Evolutionary conservation across 768 basidiomycete species (phyloP).

Genomic region (Xerocomellus amylosporus): DNA sequence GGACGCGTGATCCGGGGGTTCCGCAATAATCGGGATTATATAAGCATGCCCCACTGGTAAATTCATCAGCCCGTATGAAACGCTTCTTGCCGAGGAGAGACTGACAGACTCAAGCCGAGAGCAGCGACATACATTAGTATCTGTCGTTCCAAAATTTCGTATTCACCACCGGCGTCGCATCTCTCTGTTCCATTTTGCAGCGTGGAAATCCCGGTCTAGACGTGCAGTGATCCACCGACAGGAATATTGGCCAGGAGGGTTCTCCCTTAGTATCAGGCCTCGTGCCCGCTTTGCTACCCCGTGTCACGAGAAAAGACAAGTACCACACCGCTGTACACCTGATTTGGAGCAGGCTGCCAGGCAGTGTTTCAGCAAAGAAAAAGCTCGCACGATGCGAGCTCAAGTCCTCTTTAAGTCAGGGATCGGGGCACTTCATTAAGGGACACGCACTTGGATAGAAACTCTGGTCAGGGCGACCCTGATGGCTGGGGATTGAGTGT

Average conservation of each 20-base stretch:
- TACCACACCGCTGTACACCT: background rate
- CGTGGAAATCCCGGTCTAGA: background rate
- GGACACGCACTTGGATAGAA: conserved; percentile 12
- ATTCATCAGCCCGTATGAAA: conserved; percentile 6
- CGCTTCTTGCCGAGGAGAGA: conserved; percentile 5
- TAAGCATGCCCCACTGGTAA: conserved; percentile 11
- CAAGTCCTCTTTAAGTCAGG: conserved; percentile 3
- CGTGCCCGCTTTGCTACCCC: background rate
- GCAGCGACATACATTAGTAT: background rate
- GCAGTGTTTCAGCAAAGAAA: conserved; percentile 16
- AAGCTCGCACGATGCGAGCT: background rate
- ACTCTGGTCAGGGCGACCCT: conserved; percentile 24
- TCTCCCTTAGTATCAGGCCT: conserved; percentile 4
- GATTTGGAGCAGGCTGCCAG: conserved; percentile 7
- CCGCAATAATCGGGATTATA: conserved; percentile 29
- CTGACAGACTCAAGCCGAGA: background rate
- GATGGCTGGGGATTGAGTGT: conserved; percentile 29
- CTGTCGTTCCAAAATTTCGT: background rate
- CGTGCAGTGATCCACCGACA: background rate
- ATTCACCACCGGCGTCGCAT: background rate
- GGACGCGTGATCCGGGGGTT: conserved; percentile 26
- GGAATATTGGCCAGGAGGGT: background rate
- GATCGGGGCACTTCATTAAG: conserved; percentile 14
- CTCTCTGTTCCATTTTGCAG: background rate
- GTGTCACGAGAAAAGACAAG: conserved; percentile 14